Base-by-base conservation (phyloP, 1,284 basidiomycete genomes). In the Sporisorium iseilematis-ciliati region DNA sequence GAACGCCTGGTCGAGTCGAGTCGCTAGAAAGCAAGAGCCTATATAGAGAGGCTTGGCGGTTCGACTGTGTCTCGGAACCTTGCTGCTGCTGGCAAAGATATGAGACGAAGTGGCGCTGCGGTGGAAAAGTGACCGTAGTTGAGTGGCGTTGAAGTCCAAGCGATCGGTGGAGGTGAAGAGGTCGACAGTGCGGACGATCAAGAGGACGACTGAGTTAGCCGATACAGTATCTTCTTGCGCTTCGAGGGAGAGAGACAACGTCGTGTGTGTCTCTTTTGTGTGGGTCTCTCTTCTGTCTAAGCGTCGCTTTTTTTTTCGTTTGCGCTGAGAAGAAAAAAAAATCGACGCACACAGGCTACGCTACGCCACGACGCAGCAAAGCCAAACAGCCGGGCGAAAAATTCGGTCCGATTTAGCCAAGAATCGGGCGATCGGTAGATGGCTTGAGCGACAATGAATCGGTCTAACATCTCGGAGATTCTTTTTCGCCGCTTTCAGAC, bases 291-390 rank as follows among this genome's bases (percentile, higher is more conserved):
- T 29, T 8, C 23, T 45, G 23, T 21, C 43, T 14, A 26, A 46
- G 45, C 45, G 45, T 46, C 45, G 45, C 23, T 46, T 26, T 45
- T 18, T 23, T 46, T 26, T 46, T 26, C 6, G 23, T 23, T 8
- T 12, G 25, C 18, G 35, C 18, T 16, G 25, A 48, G 46, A 48
- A 48, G 48, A 49, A 49, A 11, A 49, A 49, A 49, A 49, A 31
- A 10, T 41, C n/a, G 45, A 46, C 29, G 29, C 29, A 29, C 10
- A 43, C 20, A 43, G 42, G 41, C 8, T 12, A 42, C 41, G 20
- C 41, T 20, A 42, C 41, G 23, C 43, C 43, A 46, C 43, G 21
- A 26, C 43, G 43, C 43, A 46, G 48, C 43, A 46, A 29, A 23
- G 3, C 12, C 25, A 7, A 43, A 12, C n/a, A n/a, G n/a, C 20